phyloP scores from a whole-genome alignment of 306 rosid species.

The Morella rubra region DNA sequence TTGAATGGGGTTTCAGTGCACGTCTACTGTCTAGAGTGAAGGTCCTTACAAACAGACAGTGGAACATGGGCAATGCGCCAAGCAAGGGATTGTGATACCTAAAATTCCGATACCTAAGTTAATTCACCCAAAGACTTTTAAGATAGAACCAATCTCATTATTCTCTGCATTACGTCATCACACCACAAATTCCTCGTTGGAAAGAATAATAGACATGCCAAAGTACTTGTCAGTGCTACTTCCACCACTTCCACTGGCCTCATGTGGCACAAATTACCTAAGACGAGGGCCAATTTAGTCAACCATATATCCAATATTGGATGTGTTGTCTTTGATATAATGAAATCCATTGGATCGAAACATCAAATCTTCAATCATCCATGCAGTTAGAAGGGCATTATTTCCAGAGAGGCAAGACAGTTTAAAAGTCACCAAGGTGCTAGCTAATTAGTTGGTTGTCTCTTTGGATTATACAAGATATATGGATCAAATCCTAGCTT shows the following conservation, averaged over 20 bases:
- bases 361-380: neutral
- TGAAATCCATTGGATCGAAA: neutral
- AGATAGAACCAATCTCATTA: no score
- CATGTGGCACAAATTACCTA: constrained; percentile 15
- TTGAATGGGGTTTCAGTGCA: neutral
- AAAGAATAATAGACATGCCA: constrained; percentile 1
- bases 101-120: no score
- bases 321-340: neutral
- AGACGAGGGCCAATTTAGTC: constrained; percentile 4
- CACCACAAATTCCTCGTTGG: no score
- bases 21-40: neutral
- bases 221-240: constrained; percentile 1
- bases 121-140: no score
- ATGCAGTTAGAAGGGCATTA: neutral
- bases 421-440: neutral
- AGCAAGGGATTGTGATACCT: no score
- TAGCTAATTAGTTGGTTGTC: neutral
- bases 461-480: neutral
- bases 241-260: constrained; percentile 9
- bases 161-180: neutral
- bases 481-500: neutral
- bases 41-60: neutral
- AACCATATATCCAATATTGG: neutral
- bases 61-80: neutral
- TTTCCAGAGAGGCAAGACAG: neutral